Base-by-base conservation (phyloP, 352 stramenopile species). In the Thalassiosira exigua region DNA sequence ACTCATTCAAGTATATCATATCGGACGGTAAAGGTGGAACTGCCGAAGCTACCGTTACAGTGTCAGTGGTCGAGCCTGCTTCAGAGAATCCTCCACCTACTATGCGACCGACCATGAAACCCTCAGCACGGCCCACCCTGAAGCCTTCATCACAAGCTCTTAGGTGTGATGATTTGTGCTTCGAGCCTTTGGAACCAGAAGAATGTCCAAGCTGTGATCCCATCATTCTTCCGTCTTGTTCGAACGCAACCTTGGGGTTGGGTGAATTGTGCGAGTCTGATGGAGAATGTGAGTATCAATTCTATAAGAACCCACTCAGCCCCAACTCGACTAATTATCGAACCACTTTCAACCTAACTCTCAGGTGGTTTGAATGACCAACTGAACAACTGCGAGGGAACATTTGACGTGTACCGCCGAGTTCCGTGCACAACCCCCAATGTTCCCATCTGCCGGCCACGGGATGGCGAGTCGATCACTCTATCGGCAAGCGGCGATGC, bases 371-470 rank as follows among this genome's bases (percentile, higher is more conserved):
- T 71, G 46, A 19, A 32, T 14, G 46, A 71, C 50, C 33, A 61
- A 26, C 48, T 71, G 3, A 71, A 71, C 42, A 71, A 71, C 60
- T 71, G 61, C 50, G 46, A 71, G n/a, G 61, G 61, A 32, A 71
- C 61, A 27, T 71, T 53, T 9, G 61, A 71, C 60, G 61, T 71
- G 4, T 71, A 71, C 19, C 42, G 61, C 4, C 42, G 61, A 32
- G 48, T 71, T 2, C 27, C 46, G 27, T 71, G 61, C 60, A 11
- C 41, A n/a, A n/a, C n/a, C 3, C 41, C 14, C n/a, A 4, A 4
- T 41, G 22, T 27, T 61, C 44, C 29, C 36, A 27, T 61, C 17
- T 71, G 61, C 42, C 26, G 26, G 4, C 3, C 27, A 48, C 7
- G 61, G 42, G 46, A 60, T 17, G 44, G 46, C 44, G 44, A 71